Base-by-base conservation (phyloP, 2,329 filamentous ascomycete genomes). In the Alternaria sp. region DNA sequence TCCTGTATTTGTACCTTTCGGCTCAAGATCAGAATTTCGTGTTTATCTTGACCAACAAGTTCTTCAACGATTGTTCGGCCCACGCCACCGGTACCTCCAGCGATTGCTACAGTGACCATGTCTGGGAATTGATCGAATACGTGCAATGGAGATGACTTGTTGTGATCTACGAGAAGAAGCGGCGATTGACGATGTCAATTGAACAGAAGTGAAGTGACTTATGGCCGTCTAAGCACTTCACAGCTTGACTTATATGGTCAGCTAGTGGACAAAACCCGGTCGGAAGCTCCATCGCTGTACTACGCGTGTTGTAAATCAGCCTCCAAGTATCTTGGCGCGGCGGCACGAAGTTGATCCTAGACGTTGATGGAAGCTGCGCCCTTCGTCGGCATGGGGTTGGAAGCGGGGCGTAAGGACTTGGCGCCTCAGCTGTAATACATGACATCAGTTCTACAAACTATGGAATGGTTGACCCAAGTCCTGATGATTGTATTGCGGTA, bases 31-130 rank as follows among this genome's bases (percentile, higher is more conserved):
- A 69, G 36, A 12, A 65, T 54, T 20, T 63, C 43, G 44, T 72
- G 64, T 14, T 63, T 63, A 7, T 54, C 52, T 48, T 64, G 61
- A 1, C 38, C 39, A 0, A 64, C 54, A 6, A 72, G 56, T 9
- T 57, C 64, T 24, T 68, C 61, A 30, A 71, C 62, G 9, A 72
- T 61, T 7, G 59, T 59, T 3, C 63, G 57, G 12, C 69, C 68
- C n/a, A 71, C 47, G 5, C 64, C 62, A 18, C 69, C 68, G 7
- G 66, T 71, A 7, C 69, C 69, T 59, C 69, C 69, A 9, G 69
- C 66, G 18, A 72, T 57, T 58, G 63, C 68, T 49, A 71, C 57
- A 5, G 48, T 67, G 51, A 58, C 54, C 59, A 62, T 62, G 14
- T 20, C 30, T 24, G n/a, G 36, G 9, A 4, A 26, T 22, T 2